These are phyloP conservation scores for Caryocar brasiliense DNA, from an alignment of 441 rosid species.

Conservation along the genomic window DNA sequence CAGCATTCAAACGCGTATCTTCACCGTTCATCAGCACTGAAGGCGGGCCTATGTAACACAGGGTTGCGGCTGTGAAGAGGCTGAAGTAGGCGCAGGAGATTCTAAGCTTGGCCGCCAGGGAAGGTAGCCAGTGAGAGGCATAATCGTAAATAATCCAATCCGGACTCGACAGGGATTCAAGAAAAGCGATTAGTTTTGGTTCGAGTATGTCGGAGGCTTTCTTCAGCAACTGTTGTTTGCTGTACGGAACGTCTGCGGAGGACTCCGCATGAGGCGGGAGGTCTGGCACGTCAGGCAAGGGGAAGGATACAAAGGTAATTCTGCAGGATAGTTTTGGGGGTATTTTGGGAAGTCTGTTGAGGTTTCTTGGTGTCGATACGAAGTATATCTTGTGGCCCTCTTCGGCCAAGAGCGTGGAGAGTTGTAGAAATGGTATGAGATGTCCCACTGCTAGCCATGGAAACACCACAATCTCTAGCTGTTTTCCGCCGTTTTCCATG, in stretches of 20 bases:
- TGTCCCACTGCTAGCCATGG: slow-evolving; percentile 50
- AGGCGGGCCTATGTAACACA: slow-evolving; percentile 24
- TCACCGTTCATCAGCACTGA: not conserved
- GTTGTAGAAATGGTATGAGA: slow-evolving; percentile 26
- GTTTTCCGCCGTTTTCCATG: slow-evolving; percentile 9
- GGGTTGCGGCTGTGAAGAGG: slow-evolving; percentile 24
- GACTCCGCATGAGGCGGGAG: slow-evolving; percentile 25
- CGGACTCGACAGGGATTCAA: slow-evolving; percentile 17
- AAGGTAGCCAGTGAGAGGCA: slow-evolving; percentile 35
- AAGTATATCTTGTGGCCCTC: slow-evolving; percentile 29
- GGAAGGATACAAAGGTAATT: slow-evolving; percentile 16
- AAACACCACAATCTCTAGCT: slow-evolving; percentile 24
- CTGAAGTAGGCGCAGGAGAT: slow-evolving; percentile 22
- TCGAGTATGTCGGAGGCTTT: slow-evolving; percentile 27
- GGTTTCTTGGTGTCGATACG: slow-evolving; percentile 30
- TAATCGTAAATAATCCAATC: slow-evolving; percentile 34
- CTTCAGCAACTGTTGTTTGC: slow-evolving; percentile 27
- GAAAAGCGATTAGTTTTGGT: slow-evolving; percentile 10
- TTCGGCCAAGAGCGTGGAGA: slow-evolving; percentile 22
- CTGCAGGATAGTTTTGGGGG: slow-evolving; percentile 13
- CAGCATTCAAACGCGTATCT: slow-evolving; percentile 17
- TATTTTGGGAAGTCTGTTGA: slow-evolving; percentile 13
- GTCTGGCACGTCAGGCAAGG: slow-evolving; percentile 20
- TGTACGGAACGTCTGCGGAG: slow-evolving; percentile 23
- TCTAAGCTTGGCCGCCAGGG: slow-evolving; percentile 13